phyloP scores from a whole-genome alignment of 2,329 filamentous ascomycete genomes.

The Venturia nashicola region DNA sequence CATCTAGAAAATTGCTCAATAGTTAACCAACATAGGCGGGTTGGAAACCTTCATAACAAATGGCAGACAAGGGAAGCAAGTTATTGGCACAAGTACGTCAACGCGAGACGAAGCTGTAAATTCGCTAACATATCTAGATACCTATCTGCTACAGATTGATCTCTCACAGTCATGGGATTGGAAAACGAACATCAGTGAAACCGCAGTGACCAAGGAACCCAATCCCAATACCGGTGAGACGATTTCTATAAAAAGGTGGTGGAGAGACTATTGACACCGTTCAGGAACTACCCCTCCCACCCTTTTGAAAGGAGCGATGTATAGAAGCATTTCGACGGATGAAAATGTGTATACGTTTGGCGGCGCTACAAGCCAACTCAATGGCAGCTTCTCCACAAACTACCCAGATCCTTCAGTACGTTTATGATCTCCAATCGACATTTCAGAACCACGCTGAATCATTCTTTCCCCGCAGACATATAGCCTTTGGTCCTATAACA shows the following conservation, averaged over 20 bases:
- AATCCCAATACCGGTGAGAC: neutral
- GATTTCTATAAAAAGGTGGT: neutral
- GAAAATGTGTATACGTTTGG: neutral
- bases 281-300: neutral
- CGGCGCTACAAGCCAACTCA: neutral
- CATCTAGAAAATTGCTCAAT: neutral
- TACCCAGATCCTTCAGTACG: neutral
- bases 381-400: neutral
- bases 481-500: neutral
- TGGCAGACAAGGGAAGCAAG: neutral
- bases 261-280: neutral
- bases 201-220: neutral
- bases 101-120: neutral
- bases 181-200: neutral
- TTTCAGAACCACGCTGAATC: neutral
- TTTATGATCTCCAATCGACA: neutral
- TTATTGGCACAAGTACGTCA: neutral
- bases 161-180: neutral
- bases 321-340: neutral
- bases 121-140: neutral
- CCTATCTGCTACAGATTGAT: neutral
- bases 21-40: neutral
- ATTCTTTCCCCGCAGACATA: neutral
- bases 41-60: neutral
- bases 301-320: neutral